Evolutionary conservation across 2,329 filamentous ascomycete species (phyloP).

Genomic region (Aspergillus candidus): DNA sequence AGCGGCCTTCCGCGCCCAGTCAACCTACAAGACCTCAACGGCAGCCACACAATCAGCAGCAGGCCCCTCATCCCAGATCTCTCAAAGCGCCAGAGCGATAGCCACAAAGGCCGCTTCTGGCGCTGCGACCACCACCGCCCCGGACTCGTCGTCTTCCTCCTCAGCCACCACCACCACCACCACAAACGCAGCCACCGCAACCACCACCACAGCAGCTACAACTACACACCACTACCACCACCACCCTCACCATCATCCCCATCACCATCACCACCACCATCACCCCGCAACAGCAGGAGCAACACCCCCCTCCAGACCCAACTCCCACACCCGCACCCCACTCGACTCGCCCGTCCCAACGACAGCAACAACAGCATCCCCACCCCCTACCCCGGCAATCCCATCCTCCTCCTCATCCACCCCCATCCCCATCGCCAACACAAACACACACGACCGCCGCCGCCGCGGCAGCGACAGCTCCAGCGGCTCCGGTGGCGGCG

Average conservation of each 20-base stretch:
- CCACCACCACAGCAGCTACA: not conserved
- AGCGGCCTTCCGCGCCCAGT: conserved; percentile 61
- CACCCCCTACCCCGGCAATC: conserved; percentile 29
- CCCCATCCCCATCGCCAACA: conserved; percentile 33
- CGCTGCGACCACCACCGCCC: conserved; percentile 10
- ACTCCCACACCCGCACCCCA: conserved; percentile 21
- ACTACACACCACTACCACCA: conserved; percentile 29
- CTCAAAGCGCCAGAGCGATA: conserved; percentile 42
- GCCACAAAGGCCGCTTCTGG: conserved; percentile 36
- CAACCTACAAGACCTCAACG: conserved; percentile 51
- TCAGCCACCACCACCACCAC: conserved; percentile 8
- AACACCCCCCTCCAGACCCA: conserved; percentile 12
- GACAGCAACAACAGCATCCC: conserved; percentile 33
- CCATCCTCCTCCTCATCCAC: conserved; percentile 20
- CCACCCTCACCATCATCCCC: not conserved
- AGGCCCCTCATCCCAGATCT: conserved; percentile 33
- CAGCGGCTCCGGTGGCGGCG: conserved; percentile 35
- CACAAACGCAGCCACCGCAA: conserved; percentile 20
- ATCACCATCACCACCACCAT: no score
- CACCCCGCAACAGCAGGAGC: conserved; percentile 2
- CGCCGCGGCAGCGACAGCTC: conserved; percentile 45
- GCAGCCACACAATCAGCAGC: conserved; percentile 30
- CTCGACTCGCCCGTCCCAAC: conserved; percentile 30
- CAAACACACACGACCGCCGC: conserved; percentile 32
- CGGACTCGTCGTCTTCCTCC: conserved; percentile 17